Evolutionary conservation across 768 basidiomycete species (phyloP).

Genomic region (Tulasnella sp.): DNA sequence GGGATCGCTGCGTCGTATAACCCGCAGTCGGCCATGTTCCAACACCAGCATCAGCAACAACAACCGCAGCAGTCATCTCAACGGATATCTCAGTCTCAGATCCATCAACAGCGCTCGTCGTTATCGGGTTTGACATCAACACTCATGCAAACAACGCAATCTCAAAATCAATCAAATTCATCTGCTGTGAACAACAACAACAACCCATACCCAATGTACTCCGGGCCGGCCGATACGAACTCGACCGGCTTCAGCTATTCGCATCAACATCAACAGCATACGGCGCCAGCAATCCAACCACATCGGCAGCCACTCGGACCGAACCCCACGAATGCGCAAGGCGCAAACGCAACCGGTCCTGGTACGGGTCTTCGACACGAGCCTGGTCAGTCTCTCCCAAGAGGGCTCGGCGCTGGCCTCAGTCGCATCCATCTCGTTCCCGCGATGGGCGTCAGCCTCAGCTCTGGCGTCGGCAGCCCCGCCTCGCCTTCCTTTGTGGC

Average conservation of each 20-base stretch:
- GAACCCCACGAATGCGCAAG: slow-evolving; percentile 20
- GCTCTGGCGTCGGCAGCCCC: slow-evolving; percentile 11
- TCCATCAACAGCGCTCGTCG: slow-evolving; percentile 5
- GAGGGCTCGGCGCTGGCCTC: slow-evolving; percentile 84
- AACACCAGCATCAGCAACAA: slow-evolving; percentile 6
- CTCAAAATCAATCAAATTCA: not conserved
- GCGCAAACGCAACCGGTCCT: not conserved
- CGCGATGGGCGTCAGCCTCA: slow-evolving; percentile 5
- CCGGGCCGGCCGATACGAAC: slow-evolving; percentile 21
- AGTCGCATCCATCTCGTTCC: slow-evolving; percentile 58
- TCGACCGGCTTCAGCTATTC: slow-evolving; percentile 41
- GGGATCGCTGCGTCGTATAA: slow-evolving; percentile 7
- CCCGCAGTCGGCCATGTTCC: not conserved
- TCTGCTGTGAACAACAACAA: too few relatives aligned
- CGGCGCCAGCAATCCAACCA: slow-evolving; percentile 4
- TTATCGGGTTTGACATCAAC: slow-evolving; percentile 6
- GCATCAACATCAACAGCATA: slow-evolving; percentile 15
- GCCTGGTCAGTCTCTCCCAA: slow-evolving; percentile 82
- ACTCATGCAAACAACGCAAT: not conserved
- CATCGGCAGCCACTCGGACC: slow-evolving; percentile 20
- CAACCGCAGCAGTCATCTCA: not conserved
- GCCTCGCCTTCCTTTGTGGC: not conserved
- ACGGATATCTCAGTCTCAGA: not conserved
- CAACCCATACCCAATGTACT: slow-evolving; percentile 5
- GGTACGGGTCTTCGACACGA: slow-evolving; percentile 41